Evolutionary conservation across 345 rosid species (phyloP), one percentile per base, ranked within the genome.

Genomic region (Clausena lansium): DNA sequence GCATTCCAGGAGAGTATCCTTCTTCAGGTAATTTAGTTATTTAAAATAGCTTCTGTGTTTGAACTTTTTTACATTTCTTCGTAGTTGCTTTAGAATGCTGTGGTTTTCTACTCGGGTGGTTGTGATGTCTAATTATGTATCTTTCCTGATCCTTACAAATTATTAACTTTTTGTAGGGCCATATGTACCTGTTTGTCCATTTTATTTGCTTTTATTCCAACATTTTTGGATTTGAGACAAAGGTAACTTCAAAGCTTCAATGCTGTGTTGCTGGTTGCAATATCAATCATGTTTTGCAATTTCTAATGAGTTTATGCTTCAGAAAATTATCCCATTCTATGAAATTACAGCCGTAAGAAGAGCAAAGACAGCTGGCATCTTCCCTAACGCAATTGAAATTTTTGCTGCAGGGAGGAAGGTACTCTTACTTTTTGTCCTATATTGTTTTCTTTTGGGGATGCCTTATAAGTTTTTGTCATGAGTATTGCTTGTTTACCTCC

Each of bases 161-260:
- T 80, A 39, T 76, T 74, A 74, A 58, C 78, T 22, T 83, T 65
- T 55, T 85, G 82, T 94, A 93, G 99, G 99, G 99, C 73, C 99
- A 93, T 78, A 92, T 95, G 97, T 95, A 93, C 87, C 91, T 95
- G 77, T 95, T 95, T 79, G 79, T 83, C 70, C 96, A 79, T 75
- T 81, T 82, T 80, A 85, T 93, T 81, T 96, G 99, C 88, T 96
- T 96, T 84, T 96, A 96, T 82, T 93, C 99, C 62, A 96, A 96
- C 87, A 96, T 96, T 75, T 96, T 96, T 90, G 99, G 99, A 68
- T 96, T 89, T 87, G 99, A 96, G 89, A 96, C 99, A 39, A 96
- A 96, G 98, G 99, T 94, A 88, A 62, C 78, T 36, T 74, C 69
- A 35, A 74, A 66, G 50, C 11, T 50, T 79, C 63, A 63, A 59